Percentiles rank a stretch among this genome's conserved stretches.
These are phyloP conservation scores for Penicillium sp. DNA, from an alignment of 2,329 filamentous ascomycete species.

Conservation along the genomic window DNA sequence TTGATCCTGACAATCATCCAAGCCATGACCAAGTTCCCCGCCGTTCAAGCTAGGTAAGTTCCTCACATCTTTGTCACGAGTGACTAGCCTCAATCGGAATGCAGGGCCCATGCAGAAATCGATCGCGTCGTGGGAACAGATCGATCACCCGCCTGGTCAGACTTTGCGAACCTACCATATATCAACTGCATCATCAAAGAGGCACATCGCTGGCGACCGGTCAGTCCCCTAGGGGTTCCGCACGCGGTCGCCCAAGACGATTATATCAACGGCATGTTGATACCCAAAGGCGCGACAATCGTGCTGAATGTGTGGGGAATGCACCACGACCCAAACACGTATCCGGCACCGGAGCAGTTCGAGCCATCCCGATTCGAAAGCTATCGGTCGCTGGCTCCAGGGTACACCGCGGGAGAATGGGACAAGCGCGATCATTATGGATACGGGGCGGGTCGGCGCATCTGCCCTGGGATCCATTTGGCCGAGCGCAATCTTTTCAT, in stretches of 20 bases:
- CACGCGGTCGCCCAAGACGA: too few relatives aligned
- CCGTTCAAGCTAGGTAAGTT: too few relatives aligned
- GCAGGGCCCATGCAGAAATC: background rate
- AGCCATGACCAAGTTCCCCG: background rate
- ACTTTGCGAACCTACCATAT: background rate
- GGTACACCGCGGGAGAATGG: background rate
- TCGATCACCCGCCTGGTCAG: background rate
- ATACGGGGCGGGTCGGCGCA: constrained; percentile 30
- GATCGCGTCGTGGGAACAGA: background rate
- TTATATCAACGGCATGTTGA: too few relatives aligned
- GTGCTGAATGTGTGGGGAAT: too few relatives aligned
- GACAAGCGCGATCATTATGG: constrained; percentile 33
- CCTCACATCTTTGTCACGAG: too few relatives aligned
- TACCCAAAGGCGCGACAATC: too few relatives aligned
- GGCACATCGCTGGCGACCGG: background rate
- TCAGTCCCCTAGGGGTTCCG: background rate
- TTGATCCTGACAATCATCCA: constrained; percentile 2
- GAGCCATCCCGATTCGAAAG: too few relatives aligned
- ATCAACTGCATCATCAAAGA: background rate
- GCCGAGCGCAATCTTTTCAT: constrained; percentile 35
- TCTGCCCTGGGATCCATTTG: constrained; percentile 37
- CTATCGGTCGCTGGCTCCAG: too few relatives aligned
- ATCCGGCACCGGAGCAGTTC: too few relatives aligned
- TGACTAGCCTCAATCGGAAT: too few relatives aligned
- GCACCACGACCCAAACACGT: too few relatives aligned